These are phyloP conservation scores for Suillus alpinus DNA, from an alignment of 768 basidiomycete genomes.

Conservation along the genomic window DNA sequence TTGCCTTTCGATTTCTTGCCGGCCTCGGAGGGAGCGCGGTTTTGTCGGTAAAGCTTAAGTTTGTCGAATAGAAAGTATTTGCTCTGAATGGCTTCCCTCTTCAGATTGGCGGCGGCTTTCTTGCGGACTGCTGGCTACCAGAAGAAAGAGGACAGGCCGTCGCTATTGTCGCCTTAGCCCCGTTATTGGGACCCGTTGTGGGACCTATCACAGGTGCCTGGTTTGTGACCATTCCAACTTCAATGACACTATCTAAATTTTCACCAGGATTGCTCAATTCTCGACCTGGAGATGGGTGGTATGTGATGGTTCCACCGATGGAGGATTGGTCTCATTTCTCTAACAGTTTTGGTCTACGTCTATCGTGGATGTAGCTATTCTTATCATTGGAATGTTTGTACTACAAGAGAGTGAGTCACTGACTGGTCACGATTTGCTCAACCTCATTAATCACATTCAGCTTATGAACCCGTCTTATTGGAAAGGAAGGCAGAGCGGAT, in stretches of 20 bases:
- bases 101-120: slow-evolving; percentile 63
- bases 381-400: slow-evolving; percentile 52
- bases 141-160: slow-evolving; percentile 66
- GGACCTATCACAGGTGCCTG: slow-evolving; percentile 65
- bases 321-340: background rate
- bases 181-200: slow-evolving; percentile 63
- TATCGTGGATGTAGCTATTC: slow-evolving; percentile 52
- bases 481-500: slow-evolving; percentile 51
- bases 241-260: background rate
- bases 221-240: slow-evolving; percentile 22
- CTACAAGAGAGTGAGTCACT: slow-evolving; percentile 58
- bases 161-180: slow-evolving; percentile 62
- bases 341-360: slow-evolving; percentile 64
- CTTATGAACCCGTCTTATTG: slow-evolving; percentile 32
- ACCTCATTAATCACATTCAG: slow-evolving; percentile 5
- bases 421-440: slow-evolving; percentile 15
- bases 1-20: slow-evolving; percentile 66
- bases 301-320: slow-evolving; percentile 17
- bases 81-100: background rate
- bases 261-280: slow-evolving; percentile 40
- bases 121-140: slow-evolving; percentile 58
- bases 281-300: slow-evolving; percentile 75
- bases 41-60: slow-evolving; percentile 35
- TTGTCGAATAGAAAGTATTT: background rate
- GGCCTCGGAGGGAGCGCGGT: slow-evolving; percentile 76